Conservation (phyloP, 768 basidiomycete species). For the Scleroderma bovista region DNA sequence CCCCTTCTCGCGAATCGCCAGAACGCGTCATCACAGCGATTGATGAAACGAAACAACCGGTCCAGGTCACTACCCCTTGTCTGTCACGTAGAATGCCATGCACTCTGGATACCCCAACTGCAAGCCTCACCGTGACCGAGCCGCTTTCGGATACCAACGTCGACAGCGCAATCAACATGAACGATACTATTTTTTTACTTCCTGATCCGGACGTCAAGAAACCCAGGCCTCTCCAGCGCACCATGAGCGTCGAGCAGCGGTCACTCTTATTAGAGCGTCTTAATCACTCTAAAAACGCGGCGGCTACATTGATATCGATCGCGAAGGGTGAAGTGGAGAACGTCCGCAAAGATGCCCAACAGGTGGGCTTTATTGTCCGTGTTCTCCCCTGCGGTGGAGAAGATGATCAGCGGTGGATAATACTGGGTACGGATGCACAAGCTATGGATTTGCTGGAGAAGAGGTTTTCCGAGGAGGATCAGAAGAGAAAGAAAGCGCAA, state of each 20-base stretch:
- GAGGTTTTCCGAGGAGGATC: constrained; percentile 27
- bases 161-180: constrained; percentile 19
- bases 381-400: constrained; percentile 28
- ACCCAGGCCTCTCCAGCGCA: constrained; percentile 35
- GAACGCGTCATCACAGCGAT: constrained; percentile 27
- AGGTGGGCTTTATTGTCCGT: constrained; percentile 40
- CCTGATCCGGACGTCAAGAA: constrained; percentile 9
- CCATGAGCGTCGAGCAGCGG: constrained; percentile 50
- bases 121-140: constrained; percentile 25
- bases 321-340: constrained; percentile 39
- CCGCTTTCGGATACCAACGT: constrained; percentile 30
- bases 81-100: constrained; percentile 49
- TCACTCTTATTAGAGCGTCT: constrained; percentile 45
- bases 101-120: constrained; percentile 46
- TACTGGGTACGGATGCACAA: constrained; percentile 47
- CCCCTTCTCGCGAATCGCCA: constrained; percentile 26
- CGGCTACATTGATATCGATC: constrained; percentile 46
- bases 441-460: constrained; percentile 34
- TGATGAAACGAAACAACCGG: constrained; percentile 12
- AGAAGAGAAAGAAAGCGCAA: constrained; percentile 15
- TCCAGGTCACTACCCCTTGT: neutral
- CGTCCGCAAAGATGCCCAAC: constrained; percentile 36
- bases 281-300: constrained; percentile 26
- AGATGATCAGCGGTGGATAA: constrained; percentile 38
- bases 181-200: constrained; percentile 21